Base-by-base conservation (phyloP, 352 stramenopile genomes). In the Globisporangium polare region DNA sequence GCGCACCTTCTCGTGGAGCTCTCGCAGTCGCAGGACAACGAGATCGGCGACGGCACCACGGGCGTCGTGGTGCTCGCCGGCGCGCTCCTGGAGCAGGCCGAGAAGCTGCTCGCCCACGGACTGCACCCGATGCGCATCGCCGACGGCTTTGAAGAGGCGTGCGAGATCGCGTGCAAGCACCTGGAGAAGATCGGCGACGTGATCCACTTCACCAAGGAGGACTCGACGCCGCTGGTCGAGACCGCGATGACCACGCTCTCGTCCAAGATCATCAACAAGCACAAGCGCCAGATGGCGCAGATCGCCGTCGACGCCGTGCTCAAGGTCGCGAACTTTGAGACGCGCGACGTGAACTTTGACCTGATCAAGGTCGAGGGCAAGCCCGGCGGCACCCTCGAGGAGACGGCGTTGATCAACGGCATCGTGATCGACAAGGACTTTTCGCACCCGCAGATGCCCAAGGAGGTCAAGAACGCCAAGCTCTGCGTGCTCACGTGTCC, bases 351-450 rank as follows among this genome's bases (percentile, higher is more conserved):
- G 41, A 99, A 99, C 83, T 99, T 99, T 71, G 97, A 99, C 59
- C 91, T 99, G 79, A 99, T 99, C 82, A 99, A 99, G 82, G 82
- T 99, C 69, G 97, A 99, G 71, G 97, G 97, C 62, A 99, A 99
- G 78, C 82, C 97, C 0, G 98, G 98, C 33, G 97, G 97, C 10
- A 97, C 92, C 31, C 75, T 99, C 2, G 95, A 98, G 62, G 97
- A 99, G 57, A 99, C 98, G 27, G 85, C 97, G 68, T 84, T 99
- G 53, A 98, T 99, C 67, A 93, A 98, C 67, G 98, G 98, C 35
- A 98, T 99, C 61, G 96, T 99, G 41, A 97, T 99, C 68, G 97
- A 99, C 81, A 99, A 99, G 92, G 97, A 99, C 74, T 99, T 99
- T 65, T 98, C 85, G 49, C 97, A 99, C 80, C 95, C 97, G 26